Conservation (phyloP, 495 filamentous ascomycete species). For the Venustampulla echinocandica region DNA sequence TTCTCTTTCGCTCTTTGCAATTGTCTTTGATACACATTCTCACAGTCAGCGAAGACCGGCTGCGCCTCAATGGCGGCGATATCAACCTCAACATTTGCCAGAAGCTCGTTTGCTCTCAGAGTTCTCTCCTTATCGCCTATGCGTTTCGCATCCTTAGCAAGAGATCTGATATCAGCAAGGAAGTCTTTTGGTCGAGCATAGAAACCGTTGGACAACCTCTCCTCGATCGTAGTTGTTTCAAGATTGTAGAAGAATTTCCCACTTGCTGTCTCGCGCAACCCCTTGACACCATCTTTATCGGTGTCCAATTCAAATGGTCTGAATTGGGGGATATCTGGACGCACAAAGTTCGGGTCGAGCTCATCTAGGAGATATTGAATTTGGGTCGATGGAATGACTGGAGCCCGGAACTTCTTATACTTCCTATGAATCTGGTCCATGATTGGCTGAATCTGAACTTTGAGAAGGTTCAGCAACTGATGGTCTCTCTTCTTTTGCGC, state of each 20-base stretch:
- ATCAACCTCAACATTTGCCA: slow-evolving; percentile 88
- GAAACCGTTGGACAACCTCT: slow-evolving; percentile 87
- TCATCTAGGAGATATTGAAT: slow-evolving; percentile 79
- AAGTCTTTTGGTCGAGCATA: slow-evolving; percentile 87
- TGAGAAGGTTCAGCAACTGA: slow-evolving; percentile 71
- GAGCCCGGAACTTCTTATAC: slow-evolving; percentile 75
- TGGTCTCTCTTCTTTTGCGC: slow-evolving; percentile 73
- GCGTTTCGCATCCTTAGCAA: slow-evolving; percentile 74
- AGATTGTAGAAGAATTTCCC: slow-evolving; percentile 90
- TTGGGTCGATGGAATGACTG: slow-evolving; percentile 60
- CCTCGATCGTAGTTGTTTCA: slow-evolving; percentile 88
- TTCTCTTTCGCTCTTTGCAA: slow-evolving; percentile 57
- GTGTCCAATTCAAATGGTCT: slow-evolving; percentile 68
- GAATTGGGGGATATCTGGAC: slow-evolving; percentile 55
- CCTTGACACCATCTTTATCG: slow-evolving; percentile 66
- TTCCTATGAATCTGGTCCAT: slow-evolving; percentile 89
- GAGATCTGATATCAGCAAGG: slow-evolving; percentile 68
- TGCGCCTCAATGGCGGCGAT: slow-evolving; percentile 59
- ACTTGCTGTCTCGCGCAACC: slow-evolving; percentile 57
- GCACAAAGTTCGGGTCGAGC: slow-evolving; percentile 68
- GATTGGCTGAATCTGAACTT: slow-evolving; percentile 78
- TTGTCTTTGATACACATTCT: slow-evolving; percentile 68
- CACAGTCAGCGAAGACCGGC: slow-evolving; percentile 60
- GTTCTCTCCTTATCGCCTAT: slow-evolving; percentile 66
- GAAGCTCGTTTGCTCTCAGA: slow-evolving; percentile 80